phyloP scores from a whole-genome alignment of 176 grass and related monocot species.

The Triticum timopheevii region DNA sequence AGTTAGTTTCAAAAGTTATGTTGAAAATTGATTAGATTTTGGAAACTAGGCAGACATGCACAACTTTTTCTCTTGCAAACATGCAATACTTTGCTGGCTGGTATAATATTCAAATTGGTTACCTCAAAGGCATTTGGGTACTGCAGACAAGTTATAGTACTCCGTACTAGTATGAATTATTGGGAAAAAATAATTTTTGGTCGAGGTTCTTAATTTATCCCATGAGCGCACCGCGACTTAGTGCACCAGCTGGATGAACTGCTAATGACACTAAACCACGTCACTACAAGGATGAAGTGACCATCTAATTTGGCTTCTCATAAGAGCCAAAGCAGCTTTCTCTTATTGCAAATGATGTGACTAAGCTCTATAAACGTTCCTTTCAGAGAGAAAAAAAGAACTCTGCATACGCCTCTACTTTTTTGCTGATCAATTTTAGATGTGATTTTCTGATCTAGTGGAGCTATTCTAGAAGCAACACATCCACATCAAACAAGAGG shows the following conservation, averaged over 20 bases:
- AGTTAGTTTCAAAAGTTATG: background rate
- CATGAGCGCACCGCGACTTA: conserved; percentile 11
- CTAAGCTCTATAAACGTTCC: background rate
- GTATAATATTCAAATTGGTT: background rate
- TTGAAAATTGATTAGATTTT: too few relatives aligned
- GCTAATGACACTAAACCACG: conserved; percentile 18
- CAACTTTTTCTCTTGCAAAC: background rate
- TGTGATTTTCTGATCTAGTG: conserved; percentile 25
- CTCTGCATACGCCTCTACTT: conserved; percentile 32
- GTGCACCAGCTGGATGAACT: background rate
- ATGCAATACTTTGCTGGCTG: background rate
- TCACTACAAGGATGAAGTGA: conserved; percentile 33
- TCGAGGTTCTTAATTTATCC: background rate
- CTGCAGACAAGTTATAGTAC: background rate
- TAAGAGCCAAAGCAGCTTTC: conserved; percentile 32
- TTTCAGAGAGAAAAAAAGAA: background rate
- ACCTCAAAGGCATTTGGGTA: background rate
- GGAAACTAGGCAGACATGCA: too few relatives aligned
- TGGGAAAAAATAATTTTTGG: too few relatives aligned
- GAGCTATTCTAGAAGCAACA: conserved; percentile 44
- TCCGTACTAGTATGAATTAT: too few relatives aligned
- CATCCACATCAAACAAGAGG: conserved; percentile 30
- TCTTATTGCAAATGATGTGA: conserved; percentile 40
- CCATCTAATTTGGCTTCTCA: conserved; percentile 38
- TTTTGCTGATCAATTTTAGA: conserved; percentile 6